Evolutionary conservation across 306 rosid species (phyloP), one percentile per base, ranked within the genome.

Genomic region (apple (Malus domestica)): DNA sequence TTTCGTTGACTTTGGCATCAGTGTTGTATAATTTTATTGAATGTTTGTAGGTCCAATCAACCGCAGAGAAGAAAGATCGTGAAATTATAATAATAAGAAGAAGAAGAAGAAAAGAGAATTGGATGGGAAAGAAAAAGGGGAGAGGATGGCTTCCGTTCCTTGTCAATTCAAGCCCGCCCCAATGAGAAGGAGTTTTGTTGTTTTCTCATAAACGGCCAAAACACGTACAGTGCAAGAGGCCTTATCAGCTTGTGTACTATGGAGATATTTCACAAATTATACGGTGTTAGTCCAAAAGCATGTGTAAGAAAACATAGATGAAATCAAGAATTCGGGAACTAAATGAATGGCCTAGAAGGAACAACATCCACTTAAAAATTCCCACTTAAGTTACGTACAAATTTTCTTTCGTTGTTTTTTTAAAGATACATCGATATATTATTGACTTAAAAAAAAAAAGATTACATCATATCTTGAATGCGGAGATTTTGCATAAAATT

Each of bases 161-260:
- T 51, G 59, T 76, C 58, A 80, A 60, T 72, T 80, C 71, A 57
- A 75, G 71, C 10, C n/a, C 81, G 27, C 80, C 79, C 40, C 79
- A 79, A 60, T 44, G 68, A 75, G 79, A 72, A 79, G 70, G 85
- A 46, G 61, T 72, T 85, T 84, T 86, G 90, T 80, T 79, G 80
- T 86, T 88, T 90, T 83, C 73, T 65, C 79, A 82, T 86, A 83
- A 87, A 90, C 85, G 80, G 87, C 81, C 86, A 81, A 66, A 87
- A 84, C 89, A 77, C 61, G 64, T 51, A 88, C 81, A 78, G 81
- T 63, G 76, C 77, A 69, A 19, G 68, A 70, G 75, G 72, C 73
- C 83, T 81, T 76, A 71, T 87, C 87, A 78, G 58, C 77, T 84
- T 74, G 78, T 76, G 82, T 81, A 74, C 83, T 83, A 78, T 13